These are phyloP conservation scores for Platismatia glauca DNA, from an alignment of 495 filamentous ascomycete genomes.

Conservation along the genomic window DNA sequence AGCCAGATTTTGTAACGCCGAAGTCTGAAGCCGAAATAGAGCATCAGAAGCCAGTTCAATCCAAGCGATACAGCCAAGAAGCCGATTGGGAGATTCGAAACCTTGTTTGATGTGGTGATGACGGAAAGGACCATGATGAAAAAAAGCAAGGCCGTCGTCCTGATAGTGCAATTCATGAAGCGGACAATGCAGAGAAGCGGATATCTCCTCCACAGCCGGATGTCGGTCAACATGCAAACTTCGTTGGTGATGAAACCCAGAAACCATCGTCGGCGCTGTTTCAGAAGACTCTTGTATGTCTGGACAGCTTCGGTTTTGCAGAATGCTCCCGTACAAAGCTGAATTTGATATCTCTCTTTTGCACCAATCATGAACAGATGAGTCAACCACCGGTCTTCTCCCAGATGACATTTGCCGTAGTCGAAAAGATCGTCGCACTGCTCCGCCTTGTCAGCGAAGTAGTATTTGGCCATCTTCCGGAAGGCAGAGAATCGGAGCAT, in stretches of 20 bases:
- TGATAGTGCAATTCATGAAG: slow-evolving; percentile 94
- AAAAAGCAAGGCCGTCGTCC: slow-evolving; percentile 90
- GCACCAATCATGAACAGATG: slow-evolving; percentile 99
- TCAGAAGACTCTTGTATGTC: slow-evolving; percentile 74
- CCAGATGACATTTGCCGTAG: slow-evolving; percentile 89
- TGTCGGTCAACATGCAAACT: slow-evolving; percentile 95
- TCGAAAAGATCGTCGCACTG: slow-evolving; percentile 96
- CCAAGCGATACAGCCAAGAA: slow-evolving; percentile 95
- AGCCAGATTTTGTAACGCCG: slow-evolving; percentile 88
- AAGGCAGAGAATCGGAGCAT: slow-evolving; percentile 96
- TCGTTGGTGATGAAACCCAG: slow-evolving; percentile 97
- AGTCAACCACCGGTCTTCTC: slow-evolving; percentile 95
- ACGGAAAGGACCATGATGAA: slow-evolving; percentile 90
- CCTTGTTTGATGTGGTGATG: slow-evolving; percentile 69
- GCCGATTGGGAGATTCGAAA: slow-evolving; percentile 74
- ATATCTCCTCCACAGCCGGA: slow-evolving; percentile 83
- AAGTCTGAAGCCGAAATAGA: slow-evolving; percentile 85
- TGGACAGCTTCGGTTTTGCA: slow-evolving; percentile 98
- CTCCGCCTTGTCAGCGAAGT: slow-evolving; percentile 96
- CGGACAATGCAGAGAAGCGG: slow-evolving; percentile 81
- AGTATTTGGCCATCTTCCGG: slow-evolving; percentile 94
- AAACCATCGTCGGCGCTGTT: slow-evolving; percentile 95
- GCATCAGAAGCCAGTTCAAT: slow-evolving; percentile 91
- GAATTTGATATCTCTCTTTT: slow-evolving; percentile 85
- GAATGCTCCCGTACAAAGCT: slow-evolving; percentile 94